Percentiles rank a stretch among this genome's conserved stretches.
Conservation (phyloP, 176 grass and related monocot species). For the Cenchrus americanus region DNA sequence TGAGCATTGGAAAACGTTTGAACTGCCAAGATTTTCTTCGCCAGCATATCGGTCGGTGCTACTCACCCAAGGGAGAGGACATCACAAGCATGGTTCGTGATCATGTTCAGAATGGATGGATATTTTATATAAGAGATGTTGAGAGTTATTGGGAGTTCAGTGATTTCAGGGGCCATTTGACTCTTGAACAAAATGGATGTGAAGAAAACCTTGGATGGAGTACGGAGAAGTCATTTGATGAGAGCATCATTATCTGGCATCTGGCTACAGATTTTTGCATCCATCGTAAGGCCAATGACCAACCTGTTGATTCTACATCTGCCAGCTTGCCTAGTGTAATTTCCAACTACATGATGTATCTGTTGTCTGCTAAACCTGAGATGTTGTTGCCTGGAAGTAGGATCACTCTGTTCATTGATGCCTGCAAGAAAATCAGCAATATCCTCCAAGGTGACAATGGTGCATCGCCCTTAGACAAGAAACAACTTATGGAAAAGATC, state of each 20-base stretch:
- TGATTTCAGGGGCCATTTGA: not conserved
- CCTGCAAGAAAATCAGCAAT: not conserved
- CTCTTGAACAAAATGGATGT: not conserved
- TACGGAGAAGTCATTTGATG: not conserved
- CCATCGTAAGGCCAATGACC: not conserved
- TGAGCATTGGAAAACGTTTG: rapidly evolving
- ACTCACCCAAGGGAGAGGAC: not conserved
- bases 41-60: rapidly evolving
- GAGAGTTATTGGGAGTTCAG: not conserved
- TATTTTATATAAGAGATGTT: not conserved
- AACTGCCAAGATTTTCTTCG: not conserved
- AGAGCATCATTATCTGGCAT: not conserved
- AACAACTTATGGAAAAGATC: not conserved
- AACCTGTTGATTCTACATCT: not conserved
- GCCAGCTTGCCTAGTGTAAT: not conserved
- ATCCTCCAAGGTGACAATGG: not conserved
- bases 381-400: not conserved
- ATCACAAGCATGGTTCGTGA: not conserved
- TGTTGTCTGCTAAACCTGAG: not conserved
- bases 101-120: not conserved
- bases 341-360: not conserved
- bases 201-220: not conserved
- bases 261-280: not conserved
- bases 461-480: rapidly evolving
- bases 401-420: not conserved